Percentiles rank a stretch among this genome's conserved stretches.
These are phyloP conservation scores for Scutellaria galericulata DNA, from an alignment of 257 asterid genomes.

Conservation along the genomic window DNA sequence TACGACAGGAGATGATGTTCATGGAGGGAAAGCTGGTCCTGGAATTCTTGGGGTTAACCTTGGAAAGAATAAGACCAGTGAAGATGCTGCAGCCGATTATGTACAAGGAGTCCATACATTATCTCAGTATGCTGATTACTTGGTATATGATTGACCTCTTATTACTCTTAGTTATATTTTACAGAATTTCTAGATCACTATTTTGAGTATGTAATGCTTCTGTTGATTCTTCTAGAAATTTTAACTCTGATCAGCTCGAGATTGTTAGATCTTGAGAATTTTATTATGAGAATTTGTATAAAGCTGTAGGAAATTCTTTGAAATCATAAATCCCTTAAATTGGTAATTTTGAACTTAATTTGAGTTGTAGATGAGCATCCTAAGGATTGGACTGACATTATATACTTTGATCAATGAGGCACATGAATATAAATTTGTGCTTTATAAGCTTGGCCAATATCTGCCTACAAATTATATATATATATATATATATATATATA, in stretches of 20 bases:
- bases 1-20: slow-evolving; percentile 72
- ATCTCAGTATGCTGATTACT: slow-evolving; percentile 97
- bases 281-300: background rate
- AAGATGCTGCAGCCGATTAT: slow-evolving; percentile 95
- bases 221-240: slow-evolving; percentile 4
- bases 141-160: slow-evolving; percentile 55
- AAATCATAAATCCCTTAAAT: background rate
- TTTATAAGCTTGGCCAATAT: background rate
- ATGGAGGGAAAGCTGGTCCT: slow-evolving; percentile 98
- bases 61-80: slow-evolving; percentile 95
- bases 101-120: slow-evolving; percentile 99
- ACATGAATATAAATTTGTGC: background rate
- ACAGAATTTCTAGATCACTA: background rate
- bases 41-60: slow-evolving; percentile 98
- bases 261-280: background rate
- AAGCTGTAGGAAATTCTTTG: background rate
- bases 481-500: background rate
- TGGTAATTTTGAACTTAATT: background rate
- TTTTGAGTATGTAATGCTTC: slow-evolving; percentile 10
- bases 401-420: background rate
- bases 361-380: background rate
- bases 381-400: background rate
- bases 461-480: background rate
- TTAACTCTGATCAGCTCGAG: background rate
- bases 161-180: background rate